These are phyloP conservation scores for Solanum pennellii DNA, from an alignment of 257 asterid species.

Conservation along the genomic window DNA sequence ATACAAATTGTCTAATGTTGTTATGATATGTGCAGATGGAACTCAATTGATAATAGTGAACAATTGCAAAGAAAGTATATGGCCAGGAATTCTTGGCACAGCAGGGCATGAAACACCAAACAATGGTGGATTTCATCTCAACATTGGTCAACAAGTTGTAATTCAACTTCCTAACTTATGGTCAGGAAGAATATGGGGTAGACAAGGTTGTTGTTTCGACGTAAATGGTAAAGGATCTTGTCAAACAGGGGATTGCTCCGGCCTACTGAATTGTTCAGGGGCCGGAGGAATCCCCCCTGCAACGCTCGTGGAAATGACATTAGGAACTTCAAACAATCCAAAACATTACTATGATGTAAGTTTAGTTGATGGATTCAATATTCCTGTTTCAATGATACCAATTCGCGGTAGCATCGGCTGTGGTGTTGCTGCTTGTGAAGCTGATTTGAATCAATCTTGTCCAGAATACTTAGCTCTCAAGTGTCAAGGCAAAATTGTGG, in stretches of 20 bases:
- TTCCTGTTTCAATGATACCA: constrained; percentile 60
- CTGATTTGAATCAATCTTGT: constrained; percentile 43
- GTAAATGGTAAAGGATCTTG: constrained; percentile 43
- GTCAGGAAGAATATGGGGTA: constrained; percentile 87
- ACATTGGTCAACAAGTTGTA: constrained; percentile 21
- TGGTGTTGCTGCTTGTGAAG: constrained; percentile 66
- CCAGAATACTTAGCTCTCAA: constrained; percentile 39
- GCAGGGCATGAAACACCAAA: constrained; percentile 38
- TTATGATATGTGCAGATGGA: constrained; percentile 38
- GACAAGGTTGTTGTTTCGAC: constrained; percentile 64
- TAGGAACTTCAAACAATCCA: constrained; percentile 35
- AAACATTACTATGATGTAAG: constrained; percentile 73
- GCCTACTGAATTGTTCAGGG: constrained; percentile 44
- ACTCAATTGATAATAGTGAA: constrained; percentile 41
- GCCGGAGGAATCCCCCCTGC: constrained; percentile 59
- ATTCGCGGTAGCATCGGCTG: constrained; percentile 36
- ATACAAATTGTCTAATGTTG: not conserved
- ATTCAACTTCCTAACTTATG: constrained; percentile 44
- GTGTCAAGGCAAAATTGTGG: constrained; percentile 39
- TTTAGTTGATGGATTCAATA: constrained; percentile 71
- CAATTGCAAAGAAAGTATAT: constrained; percentile 55
- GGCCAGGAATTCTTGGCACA: constrained; percentile 74
- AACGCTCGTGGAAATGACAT: constrained; percentile 66
- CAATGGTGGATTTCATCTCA: constrained; percentile 58
- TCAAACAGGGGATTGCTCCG: constrained; percentile 69